Base-by-base conservation (phyloP, 495 filamentous ascomycete genomes). In the Penicillium lagena region DNA sequence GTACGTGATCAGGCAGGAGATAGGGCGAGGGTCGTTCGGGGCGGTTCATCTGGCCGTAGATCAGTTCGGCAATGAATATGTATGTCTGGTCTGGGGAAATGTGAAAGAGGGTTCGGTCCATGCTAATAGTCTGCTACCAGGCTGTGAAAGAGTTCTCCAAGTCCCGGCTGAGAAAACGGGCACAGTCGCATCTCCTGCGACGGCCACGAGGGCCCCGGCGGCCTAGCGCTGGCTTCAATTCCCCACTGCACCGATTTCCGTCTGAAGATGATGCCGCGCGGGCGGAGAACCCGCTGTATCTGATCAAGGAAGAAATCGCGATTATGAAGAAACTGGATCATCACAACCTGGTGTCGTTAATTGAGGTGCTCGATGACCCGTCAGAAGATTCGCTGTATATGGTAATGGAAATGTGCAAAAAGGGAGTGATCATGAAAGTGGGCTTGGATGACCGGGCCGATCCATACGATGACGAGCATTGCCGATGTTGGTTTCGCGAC, bases 321-420 rank as follows among this genome's bases (percentile, higher is more conserved):
- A 95, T 98, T 59, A 96, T 98, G 87, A 98, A 98, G 71, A 97
- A 98, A 63, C 75, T 98, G 38, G 82, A 96, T 58, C 93, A 98
- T 52, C 81, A 78, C 34, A 98, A 98, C 61, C 69, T 98, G 33
- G 90, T 95, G n/a, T 82, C 83, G 29, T 69, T 98, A 29, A 85
- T 93, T 50, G 93, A 98, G 62, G 93, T 98, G 1, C 66, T 98
- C 29, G 93, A 98, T 60, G 94, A 97, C 54, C 94, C 93, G 2
- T 81, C 87, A 29, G 90, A 96, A 51, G 93, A 98, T 58, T 94
- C 90, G 1, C 67, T 98, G 14, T 98, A 96, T 62, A 97, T 98
- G 87, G 93, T 98, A 5, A 77, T 98, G 59, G 93, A 98, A 62
- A 93, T 95, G 88, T 98, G 93, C 71, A 93, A 95, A 55, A 97